These are phyloP conservation scores for Pseudodiploospora longispora DNA, from an alignment of 2,329 filamentous ascomycete genomes.

Conservation along the genomic window DNA sequence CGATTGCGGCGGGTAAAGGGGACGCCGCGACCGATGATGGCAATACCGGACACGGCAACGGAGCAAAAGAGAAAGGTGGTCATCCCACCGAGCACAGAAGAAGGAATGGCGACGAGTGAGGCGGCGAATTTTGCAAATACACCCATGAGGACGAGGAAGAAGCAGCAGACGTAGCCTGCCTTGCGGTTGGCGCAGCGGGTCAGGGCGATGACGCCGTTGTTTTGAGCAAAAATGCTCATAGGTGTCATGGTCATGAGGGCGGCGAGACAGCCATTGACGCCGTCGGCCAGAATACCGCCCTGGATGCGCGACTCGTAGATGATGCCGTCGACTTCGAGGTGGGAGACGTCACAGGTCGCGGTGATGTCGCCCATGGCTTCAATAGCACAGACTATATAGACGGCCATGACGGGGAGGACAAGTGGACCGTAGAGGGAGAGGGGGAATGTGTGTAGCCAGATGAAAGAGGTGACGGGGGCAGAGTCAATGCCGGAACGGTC, in stretches of 20 bases:
- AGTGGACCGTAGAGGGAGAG: slow-evolving; percentile 64
- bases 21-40: slow-evolving; percentile 62
- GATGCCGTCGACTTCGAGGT: slow-evolving; percentile 63
- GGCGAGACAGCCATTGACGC: slow-evolving; percentile 65
- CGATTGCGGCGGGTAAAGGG: slow-evolving; percentile 72
- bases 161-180: slow-evolving; percentile 69
- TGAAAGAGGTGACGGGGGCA: slow-evolving; percentile 64
- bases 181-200: slow-evolving; percentile 75
- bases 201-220: slow-evolving; percentile 77
- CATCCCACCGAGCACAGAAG: slow-evolving; percentile 59
- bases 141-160: slow-evolving; percentile 74
- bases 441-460: slow-evolving; percentile 73
- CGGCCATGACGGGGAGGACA: slow-evolving; percentile 61
- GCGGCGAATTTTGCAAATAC: slow-evolving; percentile 79
- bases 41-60: slow-evolving; percentile 69
- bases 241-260: slow-evolving; percentile 73
- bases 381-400: slow-evolving; percentile 66
- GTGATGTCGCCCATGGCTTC: slow-evolving; percentile 77
- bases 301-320: slow-evolving; percentile 71
- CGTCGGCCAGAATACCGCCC: slow-evolving; percentile 71
- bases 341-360: slow-evolving; percentile 72
- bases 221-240: slow-evolving; percentile 74
- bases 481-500: slow-evolving; percentile 61
- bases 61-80: slow-evolving; percentile 74
- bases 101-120: slow-evolving; percentile 66